Conservation (phyloP, 345 rosid genomes). For the Geranium brycei region DNA sequence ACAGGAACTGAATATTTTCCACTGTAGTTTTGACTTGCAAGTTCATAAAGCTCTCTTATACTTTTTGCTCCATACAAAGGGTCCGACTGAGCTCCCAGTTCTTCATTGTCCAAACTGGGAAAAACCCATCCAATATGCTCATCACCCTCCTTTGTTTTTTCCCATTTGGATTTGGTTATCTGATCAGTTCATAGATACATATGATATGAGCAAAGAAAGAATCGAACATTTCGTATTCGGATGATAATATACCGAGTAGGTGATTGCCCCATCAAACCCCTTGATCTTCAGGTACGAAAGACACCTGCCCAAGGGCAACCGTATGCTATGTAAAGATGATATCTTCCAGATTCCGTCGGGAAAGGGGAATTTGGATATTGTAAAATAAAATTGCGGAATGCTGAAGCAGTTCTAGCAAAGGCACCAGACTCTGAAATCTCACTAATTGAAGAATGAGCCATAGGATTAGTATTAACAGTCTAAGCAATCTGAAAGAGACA, state of each 20-base stretch:
- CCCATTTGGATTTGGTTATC: too few species aligned
- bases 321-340: slow-evolving; percentile 11
- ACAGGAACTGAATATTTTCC: slow-evolving; percentile 10
- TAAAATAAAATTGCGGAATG: slow-evolving; percentile 2
- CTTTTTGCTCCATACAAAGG: slow-evolving; percentile 8
- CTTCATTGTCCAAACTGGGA: not conserved
- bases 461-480: not conserved
- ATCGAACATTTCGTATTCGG: too few species aligned
- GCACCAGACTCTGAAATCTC: not conserved
- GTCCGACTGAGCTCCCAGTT: slow-evolving; percentile 4
- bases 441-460: slow-evolving; percentile 1
- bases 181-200: too few species aligned
- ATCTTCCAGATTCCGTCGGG: slow-evolving; percentile 9
- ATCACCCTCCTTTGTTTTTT: too few species aligned
- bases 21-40: slow-evolving; percentile 5
- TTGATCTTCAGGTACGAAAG: too few species aligned
- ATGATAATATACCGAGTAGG: too few species aligned
- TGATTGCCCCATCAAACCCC: too few species aligned
- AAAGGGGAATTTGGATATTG: slow-evolving; percentile 10
- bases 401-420: slow-evolving; percentile 6
- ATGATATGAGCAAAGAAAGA: too few species aligned
- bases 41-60: slow-evolving; percentile 9
- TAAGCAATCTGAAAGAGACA: too few species aligned
- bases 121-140: too few species aligned
- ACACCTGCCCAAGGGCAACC: slow-evolving; percentile 14